Evolutionary conservation across 495 filamentous ascomycete species (phyloP).

Genomic region (Aspergillus wentii): DNA sequence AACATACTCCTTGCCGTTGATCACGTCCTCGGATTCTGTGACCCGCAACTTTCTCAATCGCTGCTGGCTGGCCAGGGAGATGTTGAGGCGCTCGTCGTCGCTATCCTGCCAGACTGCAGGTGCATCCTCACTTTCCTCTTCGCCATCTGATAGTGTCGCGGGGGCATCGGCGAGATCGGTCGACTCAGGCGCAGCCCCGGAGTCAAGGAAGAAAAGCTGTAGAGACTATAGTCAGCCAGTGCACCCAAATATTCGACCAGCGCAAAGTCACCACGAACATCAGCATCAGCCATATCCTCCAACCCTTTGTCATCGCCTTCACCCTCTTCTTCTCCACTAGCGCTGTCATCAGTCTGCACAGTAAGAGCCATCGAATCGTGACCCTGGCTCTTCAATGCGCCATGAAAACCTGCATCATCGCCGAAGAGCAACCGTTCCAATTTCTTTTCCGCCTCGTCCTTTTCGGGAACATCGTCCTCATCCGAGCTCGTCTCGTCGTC

Average conservation of each 20-base stretch:
- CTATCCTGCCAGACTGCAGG: slow-evolving; percentile 85
- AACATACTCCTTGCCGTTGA: slow-evolving; percentile 82
- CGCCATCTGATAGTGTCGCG: slow-evolving; percentile 27
- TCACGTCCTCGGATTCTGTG: slow-evolving; percentile 75
- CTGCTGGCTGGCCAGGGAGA: slow-evolving; percentile 71
- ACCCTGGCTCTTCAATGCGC: slow-evolving; percentile 52
- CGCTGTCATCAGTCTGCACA: slow-evolving; percentile 27
- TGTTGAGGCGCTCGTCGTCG: slow-evolving; percentile 81
- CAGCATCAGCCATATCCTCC: slow-evolving; percentile 55
- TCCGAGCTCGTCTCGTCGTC: slow-evolving; percentile 23
- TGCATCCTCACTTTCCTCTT: slow-evolving; percentile 28
- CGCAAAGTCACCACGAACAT: slow-evolving; percentile 41
- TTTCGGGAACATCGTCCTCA: slow-evolving; percentile 49
- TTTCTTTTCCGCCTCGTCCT: slow-evolving; percentile 76
- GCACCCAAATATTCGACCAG: slow-evolving; percentile 12
- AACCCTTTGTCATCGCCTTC: slow-evolving; percentile 27
- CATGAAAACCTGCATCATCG: slow-evolving; percentile 72
- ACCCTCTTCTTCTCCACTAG: slow-evolving; percentile 24
- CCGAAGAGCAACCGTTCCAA: slow-evolving; percentile 85
- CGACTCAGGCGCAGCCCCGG: slow-evolving; percentile 43
- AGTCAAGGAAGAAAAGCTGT: slow-evolving; percentile 68
- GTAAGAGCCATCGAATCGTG: slow-evolving; percentile 29
- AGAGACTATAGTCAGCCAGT: slow-evolving; percentile 16
- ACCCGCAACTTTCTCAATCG: slow-evolving; percentile 76
- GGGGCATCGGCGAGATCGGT: slow-evolving; percentile 37